phyloP scores from a whole-genome alignment of 768 basidiomycete species.

The Albatrellus ellisii region DNA sequence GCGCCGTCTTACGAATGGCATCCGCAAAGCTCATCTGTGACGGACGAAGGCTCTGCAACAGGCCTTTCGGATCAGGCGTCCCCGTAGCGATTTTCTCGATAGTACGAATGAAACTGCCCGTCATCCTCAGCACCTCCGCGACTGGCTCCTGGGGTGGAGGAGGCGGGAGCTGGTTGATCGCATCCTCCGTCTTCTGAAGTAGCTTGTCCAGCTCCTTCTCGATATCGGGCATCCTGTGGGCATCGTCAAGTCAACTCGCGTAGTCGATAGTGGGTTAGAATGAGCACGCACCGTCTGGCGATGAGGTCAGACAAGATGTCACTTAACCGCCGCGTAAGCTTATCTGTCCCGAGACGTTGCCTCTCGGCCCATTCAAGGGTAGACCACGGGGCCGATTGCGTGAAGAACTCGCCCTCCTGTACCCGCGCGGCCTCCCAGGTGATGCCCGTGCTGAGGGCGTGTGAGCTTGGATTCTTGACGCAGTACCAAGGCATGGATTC shows the following conservation, averaged over 20 bases:
- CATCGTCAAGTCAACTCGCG: not conserved
- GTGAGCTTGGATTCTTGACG: conserved; percentile 12
- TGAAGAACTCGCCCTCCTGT: conserved; percentile 6
- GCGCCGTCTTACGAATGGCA: conserved; percentile 36
- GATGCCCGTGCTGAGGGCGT: conserved; percentile 7
- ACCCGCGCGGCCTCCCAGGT: conserved; percentile 10
- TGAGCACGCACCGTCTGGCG: conserved; percentile 4
- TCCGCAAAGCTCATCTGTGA: conserved; percentile 32
- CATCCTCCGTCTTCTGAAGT: conserved; percentile 23
- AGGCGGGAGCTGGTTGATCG: conserved; percentile 25
- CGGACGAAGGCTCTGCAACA: conserved; percentile 40
- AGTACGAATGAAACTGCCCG: conserved; percentile 31
- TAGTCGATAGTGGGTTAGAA: not conserved
- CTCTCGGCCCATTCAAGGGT: conserved; percentile 3
- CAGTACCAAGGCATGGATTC: conserved; percentile 1
- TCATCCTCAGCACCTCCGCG: conserved; percentile 33
- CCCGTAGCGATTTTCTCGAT: conserved; percentile 36
- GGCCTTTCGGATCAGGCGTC: conserved; percentile 31
- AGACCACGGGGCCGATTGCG: conserved; percentile 6
- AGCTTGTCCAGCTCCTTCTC: conserved; percentile 36
- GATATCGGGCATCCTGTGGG: conserved; percentile 44
- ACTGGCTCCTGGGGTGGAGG: conserved; percentile 41
- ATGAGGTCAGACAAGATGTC: conserved; percentile 8
- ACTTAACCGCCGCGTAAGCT: conserved; percentile 5
- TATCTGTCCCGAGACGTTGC: conserved; percentile 10